A percentile compares a stretch with the other conserved stretches of the same genome.
Evolutionary conservation across 2,329 filamentous ascomycete species (phyloP).

Genomic region (Microcera coccophila): DNA sequence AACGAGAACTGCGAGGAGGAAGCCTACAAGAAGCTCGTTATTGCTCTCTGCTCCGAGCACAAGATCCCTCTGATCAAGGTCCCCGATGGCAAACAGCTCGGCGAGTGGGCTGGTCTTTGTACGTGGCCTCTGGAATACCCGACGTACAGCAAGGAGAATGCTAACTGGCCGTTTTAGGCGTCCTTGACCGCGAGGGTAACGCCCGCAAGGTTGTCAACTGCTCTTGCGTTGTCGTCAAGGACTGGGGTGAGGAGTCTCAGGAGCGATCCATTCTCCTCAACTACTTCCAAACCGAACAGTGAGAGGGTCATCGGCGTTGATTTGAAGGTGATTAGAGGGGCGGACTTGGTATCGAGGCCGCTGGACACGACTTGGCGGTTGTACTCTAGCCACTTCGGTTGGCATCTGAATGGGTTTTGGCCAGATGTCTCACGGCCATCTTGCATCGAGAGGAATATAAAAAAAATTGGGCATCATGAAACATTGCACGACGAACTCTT

Average conservation of each 20-base stretch:
- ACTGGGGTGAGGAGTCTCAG: slow-evolving; percentile 99
- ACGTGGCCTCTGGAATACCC: slow-evolving; percentile 25
- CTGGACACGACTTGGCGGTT: slow-evolving; percentile 37
- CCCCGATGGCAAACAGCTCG: slow-evolving; percentile 97
- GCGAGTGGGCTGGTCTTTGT: slow-evolving; percentile 99
- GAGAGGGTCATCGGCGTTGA: slow-evolving; percentile 36
- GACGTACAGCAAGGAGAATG: slow-evolving; percentile 5
- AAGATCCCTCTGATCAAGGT: slow-evolving; percentile 99
- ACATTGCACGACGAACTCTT: slow-evolving; percentile 8
- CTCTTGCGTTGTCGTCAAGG: slow-evolving; percentile 99
- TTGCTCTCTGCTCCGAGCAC: slow-evolving; percentile 98
- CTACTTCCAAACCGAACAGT: slow-evolving; percentile 97
- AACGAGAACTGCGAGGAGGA: slow-evolving; percentile 99
- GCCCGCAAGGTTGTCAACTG: slow-evolving; percentile 99
- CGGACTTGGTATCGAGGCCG: slow-evolving; percentile 32
- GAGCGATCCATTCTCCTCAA: slow-evolving; percentile 98
- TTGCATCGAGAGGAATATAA: slow-evolving; percentile 40
- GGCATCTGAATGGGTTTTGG: slow-evolving; percentile 43
- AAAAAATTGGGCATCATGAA: slow-evolving; percentile 34
- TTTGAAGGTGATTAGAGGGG: slow-evolving; percentile 40
- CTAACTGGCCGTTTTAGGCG: slow-evolving; percentile 58
- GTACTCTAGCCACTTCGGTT: slow-evolving; percentile 46
- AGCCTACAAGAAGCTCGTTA: slow-evolving; percentile 99
- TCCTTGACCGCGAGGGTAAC: slow-evolving; percentile 98
- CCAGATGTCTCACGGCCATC: slow-evolving; percentile 32